Evolutionary conservation across 495 filamentous ascomycete genomes (phyloP).

Genomic region (Penicillium longicatenatum): DNA sequence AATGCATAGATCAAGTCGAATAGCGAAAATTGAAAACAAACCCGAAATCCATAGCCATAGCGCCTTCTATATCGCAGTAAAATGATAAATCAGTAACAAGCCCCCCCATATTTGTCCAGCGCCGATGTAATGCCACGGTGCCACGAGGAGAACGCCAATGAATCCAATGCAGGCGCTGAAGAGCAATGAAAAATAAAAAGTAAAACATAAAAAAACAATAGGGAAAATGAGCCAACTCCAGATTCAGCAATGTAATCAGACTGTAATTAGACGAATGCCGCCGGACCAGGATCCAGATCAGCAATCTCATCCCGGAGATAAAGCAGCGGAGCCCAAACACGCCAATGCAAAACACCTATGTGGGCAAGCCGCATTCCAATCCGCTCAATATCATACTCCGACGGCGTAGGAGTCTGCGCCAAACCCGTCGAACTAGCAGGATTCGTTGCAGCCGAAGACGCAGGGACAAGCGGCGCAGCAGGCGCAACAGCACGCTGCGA

Average conservation of each 20-base stretch:
- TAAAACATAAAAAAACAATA: conserved; percentile 8
- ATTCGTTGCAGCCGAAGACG: not conserved
- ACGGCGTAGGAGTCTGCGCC: conserved; percentile 22
- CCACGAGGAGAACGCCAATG: conserved; percentile 7
- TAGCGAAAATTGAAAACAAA: not conserved
- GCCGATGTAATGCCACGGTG: not conserved
- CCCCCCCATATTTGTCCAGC: conserved; percentile 3
- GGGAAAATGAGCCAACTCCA: conserved; percentile 2
- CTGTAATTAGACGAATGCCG: conserved; percentile 13
- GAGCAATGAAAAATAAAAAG: conserved; percentile 24
- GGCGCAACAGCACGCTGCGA: conserved; percentile 39
- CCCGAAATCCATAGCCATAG: not conserved
- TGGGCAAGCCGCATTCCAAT: conserved; percentile 76
- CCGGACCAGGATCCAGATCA: conserved; percentile 7
- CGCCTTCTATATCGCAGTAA: conserved; percentile 9
- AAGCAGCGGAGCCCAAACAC: conserved; percentile 75
- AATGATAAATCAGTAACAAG: not conserved
- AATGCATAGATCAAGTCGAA: not conserved
- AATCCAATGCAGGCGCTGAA: conserved; percentile 32
- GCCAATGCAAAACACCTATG: conserved; percentile 81
- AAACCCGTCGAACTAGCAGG: conserved; percentile 16
- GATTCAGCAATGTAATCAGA: not conserved
- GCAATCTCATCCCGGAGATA: conserved; percentile 53
- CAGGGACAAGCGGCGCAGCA: conserved; percentile 1
- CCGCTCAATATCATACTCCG: conserved; percentile 58